phyloP scores from a whole-genome alignment of 2,329 filamentous ascomycete species.

The Escovopsis sp. region DNA sequence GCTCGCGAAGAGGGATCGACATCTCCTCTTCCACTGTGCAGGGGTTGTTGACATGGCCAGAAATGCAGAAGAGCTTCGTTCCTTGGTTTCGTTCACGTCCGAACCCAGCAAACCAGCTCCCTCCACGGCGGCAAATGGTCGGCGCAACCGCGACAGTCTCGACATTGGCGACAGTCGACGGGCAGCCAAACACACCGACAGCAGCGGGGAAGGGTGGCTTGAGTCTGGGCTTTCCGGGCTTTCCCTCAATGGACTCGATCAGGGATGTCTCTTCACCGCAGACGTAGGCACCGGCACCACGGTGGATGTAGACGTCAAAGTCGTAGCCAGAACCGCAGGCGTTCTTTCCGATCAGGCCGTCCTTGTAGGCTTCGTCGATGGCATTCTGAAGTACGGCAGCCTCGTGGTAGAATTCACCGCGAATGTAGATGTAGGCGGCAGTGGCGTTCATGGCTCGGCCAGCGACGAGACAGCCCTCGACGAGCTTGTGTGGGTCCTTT shows the following conservation, averaged over 20 bases:
- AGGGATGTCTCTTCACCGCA: conserved; percentile 97
- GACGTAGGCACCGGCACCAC: conserved; percentile 92
- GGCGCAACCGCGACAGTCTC: conserved; percentile 93
- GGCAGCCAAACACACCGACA: conserved; percentile 94
- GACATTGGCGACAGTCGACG: conserved; percentile 94
- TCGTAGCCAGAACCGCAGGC: conserved; percentile 94
- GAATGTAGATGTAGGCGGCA: conserved; percentile 98
- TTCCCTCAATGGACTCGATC: conserved; percentile 96
- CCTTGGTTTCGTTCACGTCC: conserved; percentile 92
- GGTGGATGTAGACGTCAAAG: conserved; percentile 94
- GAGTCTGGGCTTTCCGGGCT: conserved; percentile 93
- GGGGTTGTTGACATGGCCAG: conserved; percentile 96
- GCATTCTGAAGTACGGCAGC: conserved; percentile 84
- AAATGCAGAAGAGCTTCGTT: conserved; percentile 97
- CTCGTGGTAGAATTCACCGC: conserved; percentile 95
- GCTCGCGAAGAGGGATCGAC: conserved; percentile 88
- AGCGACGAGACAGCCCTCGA: conserved; percentile 92
- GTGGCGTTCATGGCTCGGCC: conserved; percentile 98
- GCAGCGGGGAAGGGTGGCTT: conserved; percentile 98
- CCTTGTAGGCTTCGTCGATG: conserved; percentile 95
- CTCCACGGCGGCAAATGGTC: conserved; percentile 87
- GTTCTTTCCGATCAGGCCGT: conserved; percentile 93
- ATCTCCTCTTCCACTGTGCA: conserved; percentile 98
- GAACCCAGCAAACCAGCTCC: conserved; percentile 83
- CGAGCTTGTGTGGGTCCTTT: conserved; percentile 97